Base-by-base conservation (phyloP, 2,329 filamentous ascomycete species). In the Stagonosporopsis chrysanthemi region DNA sequence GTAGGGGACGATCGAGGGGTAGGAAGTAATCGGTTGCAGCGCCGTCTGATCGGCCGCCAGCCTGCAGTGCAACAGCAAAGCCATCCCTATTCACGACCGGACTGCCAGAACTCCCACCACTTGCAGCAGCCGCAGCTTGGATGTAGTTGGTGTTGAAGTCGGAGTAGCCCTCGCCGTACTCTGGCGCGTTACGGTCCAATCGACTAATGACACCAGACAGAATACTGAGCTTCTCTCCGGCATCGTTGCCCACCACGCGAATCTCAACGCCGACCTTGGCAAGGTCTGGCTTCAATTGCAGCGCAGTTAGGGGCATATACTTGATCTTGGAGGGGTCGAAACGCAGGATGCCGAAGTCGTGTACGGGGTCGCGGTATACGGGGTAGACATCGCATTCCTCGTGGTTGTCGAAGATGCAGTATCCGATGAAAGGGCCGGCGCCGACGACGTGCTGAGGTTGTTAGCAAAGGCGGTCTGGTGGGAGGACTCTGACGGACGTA, bases 91-190 rank as follows among this genome's bases (percentile, higher is more conserved):
- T 96, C 60, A 99, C 93, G 0, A 99, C 95, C 0, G 95, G 95
- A 87, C 91, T 96, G 61, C 95, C 95, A n/a, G 95, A 99, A 80
- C 92, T 97, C 65, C 95, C 95, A 65, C 95, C 95, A 75, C 93
- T 98, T 2, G 95, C 96, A 4, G 95, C 94, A 3, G 95, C 96
- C 14, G 96, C 96, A 63, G 96, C 95, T 80, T 99, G 95, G 69
- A 98, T 98, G 82, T 99, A 99, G 75, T 96, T 90, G 44, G 87
- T 90, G 73, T 90, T 99, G 85, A 99, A 99, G 75, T 99, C 95
- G 77, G 93, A 95, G 77, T 99, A 99, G 26, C 95, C 95, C 63
- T 98, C 95, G 53, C 94, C 94, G 68, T 99, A 69, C 72, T 99
- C 95, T 15, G 95, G 95, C 1, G 96, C 96, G 77, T 99, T 99